Evolutionary conservation across 495 filamentous ascomycete genomes (phyloP), one percentile per base, ranked within the genome.

Genomic region (Tuber calosporum): DNA sequence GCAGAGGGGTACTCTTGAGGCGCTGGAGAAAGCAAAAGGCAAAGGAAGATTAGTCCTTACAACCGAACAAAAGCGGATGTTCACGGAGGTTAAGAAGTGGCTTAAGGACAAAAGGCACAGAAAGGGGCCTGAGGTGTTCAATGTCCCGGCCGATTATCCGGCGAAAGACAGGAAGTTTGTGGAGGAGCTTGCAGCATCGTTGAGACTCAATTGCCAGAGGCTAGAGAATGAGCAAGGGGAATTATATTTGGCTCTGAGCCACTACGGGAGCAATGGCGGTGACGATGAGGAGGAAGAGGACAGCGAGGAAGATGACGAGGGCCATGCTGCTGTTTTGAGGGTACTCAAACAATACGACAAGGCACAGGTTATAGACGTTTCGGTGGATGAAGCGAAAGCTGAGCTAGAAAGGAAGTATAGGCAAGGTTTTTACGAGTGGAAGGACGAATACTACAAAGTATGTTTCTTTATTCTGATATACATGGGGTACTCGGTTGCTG

Each of bases 101-200:
- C 30, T 81, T 3, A 74, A 82, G 58, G 70, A 67, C 30, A 72
- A 34, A 30, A 45, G 70, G 22, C 66, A 69, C 30, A 71, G 71
- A 53, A 84, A 84, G 69, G 83, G 83, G 4, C 79, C 80, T 19
- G 80, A 83, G 22, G 71, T 83, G 20, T 86, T 96, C 72, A 88
- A 97, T 82, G 87, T 99, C 38, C 88, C 93, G 26, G 81, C 87
- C 11, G 86, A 87, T 5, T 85, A 97, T 72, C 89, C 91, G 42
- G 96, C 96, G 67, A 88, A 89, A 26, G 95, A 99, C 81, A 90
- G 95, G 62, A 92, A 91, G 82, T 98, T 98, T 79, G 90, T 97
- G 30, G 89, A 97, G 82, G 91, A 94, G 45, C 86, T 97, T 73
- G 92, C 96, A 2, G 89, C 92, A 71, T 90, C 88, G 70, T 88